A percentile compares a stretch with the other conserved stretches of the same genome.
These are phyloP conservation scores for Candida ficus DNA, from an alignment of 805 yeast species.

Conservation along the genomic window DNA sequence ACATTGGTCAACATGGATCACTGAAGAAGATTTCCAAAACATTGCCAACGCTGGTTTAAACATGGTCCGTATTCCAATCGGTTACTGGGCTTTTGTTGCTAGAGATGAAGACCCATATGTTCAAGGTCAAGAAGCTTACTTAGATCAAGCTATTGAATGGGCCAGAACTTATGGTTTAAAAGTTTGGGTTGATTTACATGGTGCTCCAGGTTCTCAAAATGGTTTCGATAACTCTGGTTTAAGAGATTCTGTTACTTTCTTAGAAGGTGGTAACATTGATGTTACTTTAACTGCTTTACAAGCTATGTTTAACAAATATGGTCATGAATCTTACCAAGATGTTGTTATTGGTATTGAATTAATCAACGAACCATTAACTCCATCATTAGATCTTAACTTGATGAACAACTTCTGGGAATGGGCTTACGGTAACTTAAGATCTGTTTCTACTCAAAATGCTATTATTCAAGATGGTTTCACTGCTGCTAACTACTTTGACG, in stretches of 20 bases:
- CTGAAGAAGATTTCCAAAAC: constrained; percentile 61
- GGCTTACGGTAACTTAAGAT: constrained; percentile 63
- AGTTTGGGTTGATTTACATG: constrained; percentile 91
- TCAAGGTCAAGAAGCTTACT: constrained; percentile 67
- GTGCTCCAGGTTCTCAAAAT: constrained; percentile 95
- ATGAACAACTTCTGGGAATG: constrained; percentile 54
- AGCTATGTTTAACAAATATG: constrained; percentile 58
- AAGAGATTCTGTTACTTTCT: constrained; percentile 60
- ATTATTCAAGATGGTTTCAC: constrained; percentile 83
- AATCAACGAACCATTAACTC: constrained; percentile 86
- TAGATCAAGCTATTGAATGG: constrained; percentile 80
- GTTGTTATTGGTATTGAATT: constrained; percentile 81
- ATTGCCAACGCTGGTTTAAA: constrained; percentile 67
- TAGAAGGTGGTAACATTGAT: constrained; percentile 44
- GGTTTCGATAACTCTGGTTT: constrained; percentile 94
- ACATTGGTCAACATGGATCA: constrained; percentile 80
- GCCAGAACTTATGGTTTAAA: constrained; percentile 53
- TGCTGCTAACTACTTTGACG: constrained; percentile 18
- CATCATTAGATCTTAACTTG: constrained; percentile 51
- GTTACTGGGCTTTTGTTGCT: constrained; percentile 84
- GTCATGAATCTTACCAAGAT: constrained; percentile 53
- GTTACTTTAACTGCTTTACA: constrained; percentile 53
- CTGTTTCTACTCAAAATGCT: constrained; percentile 48
- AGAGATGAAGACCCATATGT: constrained; percentile 77
- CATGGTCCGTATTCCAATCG: constrained; percentile 85